phyloP scores from a whole-genome alignment of 1,139 yeast species.

The Yamadazyma triangularis region DNA sequence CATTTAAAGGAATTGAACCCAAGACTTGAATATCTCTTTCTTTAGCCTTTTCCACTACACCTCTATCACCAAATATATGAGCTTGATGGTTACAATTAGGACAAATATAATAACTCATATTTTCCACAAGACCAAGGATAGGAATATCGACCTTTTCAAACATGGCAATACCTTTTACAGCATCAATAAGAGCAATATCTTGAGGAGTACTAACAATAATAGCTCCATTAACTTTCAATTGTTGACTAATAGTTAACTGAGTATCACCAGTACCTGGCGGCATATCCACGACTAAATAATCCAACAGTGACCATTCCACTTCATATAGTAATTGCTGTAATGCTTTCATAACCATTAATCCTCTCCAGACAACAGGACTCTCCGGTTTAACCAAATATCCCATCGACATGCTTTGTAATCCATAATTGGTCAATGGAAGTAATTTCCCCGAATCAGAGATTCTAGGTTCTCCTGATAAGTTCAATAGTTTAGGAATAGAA shows the following conservation, averaged over 20 bases:
- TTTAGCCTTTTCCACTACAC: conserved; percentile 56
- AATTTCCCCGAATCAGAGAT: conserved; percentile 51
- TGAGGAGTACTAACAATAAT: conserved; percentile 84
- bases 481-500: conserved; percentile 66
- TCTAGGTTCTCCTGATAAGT: conserved; percentile 63
- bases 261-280: conserved; percentile 95
- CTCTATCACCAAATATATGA: conserved; percentile 71
- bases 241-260: conserved; percentile 77
- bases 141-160: conserved; percentile 74
- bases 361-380: conserved; percentile 81
- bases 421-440: conserved; percentile 71
- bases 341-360: conserved; percentile 84
- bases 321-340: conserved; percentile 76
- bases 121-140: conserved; percentile 71
- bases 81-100: conserved; percentile 57
- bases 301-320: conserved; percentile 74
- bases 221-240: conserved; percentile 72
- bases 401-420: conserved; percentile 85
- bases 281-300: conserved; percentile 72
- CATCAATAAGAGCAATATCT: conserved; percentile 79
- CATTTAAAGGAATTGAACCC: conserved; percentile 66
- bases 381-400: conserved; percentile 72
- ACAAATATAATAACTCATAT: conserved; percentile 75
- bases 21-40: conserved; percentile 47
- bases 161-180: conserved; percentile 77